These are phyloP conservation scores for Triticum timopheevii DNA, from an alignment of 176 grass and related monocot species.

Conservation along the genomic window DNA sequence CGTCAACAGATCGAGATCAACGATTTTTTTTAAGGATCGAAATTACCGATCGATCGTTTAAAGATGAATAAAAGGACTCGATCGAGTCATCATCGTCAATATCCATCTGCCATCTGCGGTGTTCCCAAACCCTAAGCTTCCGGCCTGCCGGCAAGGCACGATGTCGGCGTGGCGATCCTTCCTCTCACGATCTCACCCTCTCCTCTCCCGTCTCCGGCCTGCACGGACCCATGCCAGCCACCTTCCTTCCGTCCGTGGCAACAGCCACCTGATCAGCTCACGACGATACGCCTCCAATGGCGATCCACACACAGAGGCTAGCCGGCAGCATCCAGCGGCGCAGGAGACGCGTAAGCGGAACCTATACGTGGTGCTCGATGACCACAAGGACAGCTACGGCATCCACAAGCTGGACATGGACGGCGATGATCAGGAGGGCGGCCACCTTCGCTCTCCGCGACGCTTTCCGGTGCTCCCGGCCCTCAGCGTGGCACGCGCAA, in stretches of 20 bases:
- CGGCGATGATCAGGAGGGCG: neutral
- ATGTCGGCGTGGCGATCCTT: neutral
- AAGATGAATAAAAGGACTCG: neutral
- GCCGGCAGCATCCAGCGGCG: neutral
- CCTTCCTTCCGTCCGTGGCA: neutral
- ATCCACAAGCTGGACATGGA: neutral
- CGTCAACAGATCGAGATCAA: neutral
- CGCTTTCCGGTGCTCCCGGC: neutral
- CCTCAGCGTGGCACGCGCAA: neutral
- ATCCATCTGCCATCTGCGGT: neutral
- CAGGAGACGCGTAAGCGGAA: neutral
- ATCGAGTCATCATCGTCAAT: neutral
- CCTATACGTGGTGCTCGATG: neutral
- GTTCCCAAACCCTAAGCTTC: neutral
- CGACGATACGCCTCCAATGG: neutral
- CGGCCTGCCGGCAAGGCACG: neutral
- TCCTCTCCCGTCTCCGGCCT: neutral
- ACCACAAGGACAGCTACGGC: neutral
- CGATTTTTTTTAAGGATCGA: neutral
- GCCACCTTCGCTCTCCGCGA: neutral
- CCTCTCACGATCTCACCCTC: neutral
- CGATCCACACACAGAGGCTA: neutral
- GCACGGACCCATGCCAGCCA: neutral
- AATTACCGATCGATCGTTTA: neutral
- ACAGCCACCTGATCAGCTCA: neutral